Percentiles rank a stretch among this genome's conserved stretches.
These are phyloP conservation scores for Blyttiomyces sp. DNA, from an alignment of 371 early-diverging fungal genomes.

Conservation along the genomic window DNA sequence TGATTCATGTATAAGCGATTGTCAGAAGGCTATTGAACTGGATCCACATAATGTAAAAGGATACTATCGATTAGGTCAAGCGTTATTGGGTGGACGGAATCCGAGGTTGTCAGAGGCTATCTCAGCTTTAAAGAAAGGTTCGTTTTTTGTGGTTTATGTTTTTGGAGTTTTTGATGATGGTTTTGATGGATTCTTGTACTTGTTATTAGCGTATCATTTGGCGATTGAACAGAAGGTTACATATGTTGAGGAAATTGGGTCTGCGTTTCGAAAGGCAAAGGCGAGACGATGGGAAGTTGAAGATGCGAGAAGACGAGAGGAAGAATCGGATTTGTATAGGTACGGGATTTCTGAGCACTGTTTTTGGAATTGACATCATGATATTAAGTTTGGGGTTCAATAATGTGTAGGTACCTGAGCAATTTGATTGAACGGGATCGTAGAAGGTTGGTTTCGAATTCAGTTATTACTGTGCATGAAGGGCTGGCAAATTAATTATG, in stretches of 20 bases:
- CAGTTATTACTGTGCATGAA: too few relatives aligned
- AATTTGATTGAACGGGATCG: constrained; percentile 58
- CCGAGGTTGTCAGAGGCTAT: constrained; percentile 53
- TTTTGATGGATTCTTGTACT: too few relatives aligned
- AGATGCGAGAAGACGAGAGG: constrained; percentile 46
- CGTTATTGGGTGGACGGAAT: constrained; percentile 44
- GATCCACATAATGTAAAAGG: constrained; percentile 65
- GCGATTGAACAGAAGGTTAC: constrained; percentile 57
- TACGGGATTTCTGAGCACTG: too few relatives aligned
- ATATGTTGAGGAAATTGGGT: constrained; percentile 56
- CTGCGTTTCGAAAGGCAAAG: constrained; percentile 54
- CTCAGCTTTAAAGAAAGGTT: constrained; percentile 55
- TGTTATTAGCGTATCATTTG: constrained; percentile 45
- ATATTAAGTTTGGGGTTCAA: too few relatives aligned
- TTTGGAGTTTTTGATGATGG: neutral
- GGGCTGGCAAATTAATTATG: too few relatives aligned
- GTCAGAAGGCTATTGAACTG: constrained; percentile 69
- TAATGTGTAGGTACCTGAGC: constrained; percentile 41
- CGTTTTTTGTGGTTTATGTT: neutral
- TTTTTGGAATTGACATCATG: too few relatives aligned
- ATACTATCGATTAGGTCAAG: constrained; percentile 65
- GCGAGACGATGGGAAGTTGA: constrained; percentile 64
- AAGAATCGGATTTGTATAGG: constrained; percentile 57
- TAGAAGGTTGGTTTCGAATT: too few relatives aligned
- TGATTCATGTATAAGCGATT: constrained; percentile 60